Evolutionary conservation across 768 basidiomycete species (phyloP), one percentile per base, ranked within the genome.

Genomic region (Dioszegia hungarica): DNA sequence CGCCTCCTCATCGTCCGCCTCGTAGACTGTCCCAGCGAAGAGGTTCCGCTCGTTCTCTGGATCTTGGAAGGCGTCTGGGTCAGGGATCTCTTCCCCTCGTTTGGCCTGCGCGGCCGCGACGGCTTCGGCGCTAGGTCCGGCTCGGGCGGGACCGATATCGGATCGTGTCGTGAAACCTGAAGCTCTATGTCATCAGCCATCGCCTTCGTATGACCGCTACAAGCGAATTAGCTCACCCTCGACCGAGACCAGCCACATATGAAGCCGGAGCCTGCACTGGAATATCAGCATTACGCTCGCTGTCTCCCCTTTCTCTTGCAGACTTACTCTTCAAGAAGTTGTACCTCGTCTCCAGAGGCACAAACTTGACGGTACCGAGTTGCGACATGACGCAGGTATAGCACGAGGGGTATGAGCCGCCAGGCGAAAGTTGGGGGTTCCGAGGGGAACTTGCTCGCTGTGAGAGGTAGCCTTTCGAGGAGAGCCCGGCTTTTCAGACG

Each of bases 131-230:
- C 89, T 89, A 0, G 93, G 91, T 0, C 90, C 91, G 70, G 95
- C 93, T 75, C 95, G 81, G 8, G 95, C 95, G 33, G 95, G 95
- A 72, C 95, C 95, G 57, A 99, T 98, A 85, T 98, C 95, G 38
- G 91, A 94, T 45, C 93, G 87, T 5, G 94, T 98, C 0, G 94
- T 98, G 78, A 97, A 98, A 57, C 92, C 92, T 43, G 92, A 94
- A 47, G 92, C 92, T 78, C 90, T 92, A 62, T 54, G 43, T n/a
- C 27, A 40, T 58, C 39, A 65, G 63, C 28, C 33, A n/a, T n/a
- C n/a, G n/a, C n/a, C n/a, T n/a, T 44, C 25, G 34, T 8, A 39
- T 17, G 20, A 19, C 6, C 29, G 38, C 14, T 22, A 1, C 14
- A 15, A 48, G 4, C n/a, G 15, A 39, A 12, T 43, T 51, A 25